Evolutionary conservation across 2,329 filamentous ascomycete species (phyloP).

Genomic region (Aquanectria penicillioides): DNA sequence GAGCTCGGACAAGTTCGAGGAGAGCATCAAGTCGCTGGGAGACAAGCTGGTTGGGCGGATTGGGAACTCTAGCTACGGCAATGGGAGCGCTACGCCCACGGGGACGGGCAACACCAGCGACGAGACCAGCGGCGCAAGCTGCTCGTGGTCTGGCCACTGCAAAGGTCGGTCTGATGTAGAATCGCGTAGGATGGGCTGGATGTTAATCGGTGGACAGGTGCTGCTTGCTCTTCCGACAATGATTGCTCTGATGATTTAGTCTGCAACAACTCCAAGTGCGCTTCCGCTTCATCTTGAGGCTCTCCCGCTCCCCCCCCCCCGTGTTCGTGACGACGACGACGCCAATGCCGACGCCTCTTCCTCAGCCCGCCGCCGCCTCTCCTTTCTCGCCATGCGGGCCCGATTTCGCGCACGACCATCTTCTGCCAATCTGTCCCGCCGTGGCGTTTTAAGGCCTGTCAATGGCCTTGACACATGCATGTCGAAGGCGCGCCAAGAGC

Average conservation of each 20-base stretch:
- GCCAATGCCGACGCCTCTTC: no score
- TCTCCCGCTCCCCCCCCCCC: not conserved
- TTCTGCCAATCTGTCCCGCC: not conserved
- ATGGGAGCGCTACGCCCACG: not conserved
- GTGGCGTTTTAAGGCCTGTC: not conserved
- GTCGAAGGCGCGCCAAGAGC: not conserved
- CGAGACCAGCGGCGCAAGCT: conserved; percentile 16
- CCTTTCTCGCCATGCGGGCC: no score
- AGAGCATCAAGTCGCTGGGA: conserved; percentile 61
- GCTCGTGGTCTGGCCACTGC: conserved; percentile 32
- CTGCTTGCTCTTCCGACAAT: conserved; percentile 32
- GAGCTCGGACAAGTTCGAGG: conserved; percentile 60
- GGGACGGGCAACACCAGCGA: not conserved
- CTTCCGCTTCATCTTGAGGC: no score
- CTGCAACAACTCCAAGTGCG: conserved; percentile 35
- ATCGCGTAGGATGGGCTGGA: not conserved
- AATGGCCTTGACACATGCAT: conserved; percentile 8
- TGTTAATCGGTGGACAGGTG: conserved; percentile 32
- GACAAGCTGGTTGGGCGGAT: conserved; percentile 58
- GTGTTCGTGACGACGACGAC: conserved; percentile 10
- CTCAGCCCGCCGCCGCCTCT: no score
- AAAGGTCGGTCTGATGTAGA: conserved; percentile 16
- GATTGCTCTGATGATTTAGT: conserved; percentile 39
- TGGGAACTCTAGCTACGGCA: conserved; percentile 24
- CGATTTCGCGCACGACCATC: no score